Evolutionary conservation across 2,329 filamentous ascomycete species (phyloP).

Genomic region (Claviceps arundinis): DNA sequence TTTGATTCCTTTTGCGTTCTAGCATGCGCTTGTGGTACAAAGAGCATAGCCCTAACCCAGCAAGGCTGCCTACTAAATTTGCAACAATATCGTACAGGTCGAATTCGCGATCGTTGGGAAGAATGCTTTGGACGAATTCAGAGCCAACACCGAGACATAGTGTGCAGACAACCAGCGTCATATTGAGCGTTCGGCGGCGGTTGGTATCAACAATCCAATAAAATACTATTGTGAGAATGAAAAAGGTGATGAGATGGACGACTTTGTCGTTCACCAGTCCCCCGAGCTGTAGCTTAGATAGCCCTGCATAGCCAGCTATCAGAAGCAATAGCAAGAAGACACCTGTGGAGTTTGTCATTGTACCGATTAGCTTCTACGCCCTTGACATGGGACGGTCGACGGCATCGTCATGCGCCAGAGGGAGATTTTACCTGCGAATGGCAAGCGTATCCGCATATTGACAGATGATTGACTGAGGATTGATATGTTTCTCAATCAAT

Average conservation of each 20-base stretch:
- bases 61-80: constrained; percentile 68
- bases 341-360: constrained; percentile 31
- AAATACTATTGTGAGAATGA: constrained; percentile 73
- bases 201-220: constrained; percentile 96
- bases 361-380: constrained; percentile 4
- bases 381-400: not conserved
- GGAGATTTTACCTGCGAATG: constrained; percentile 2
- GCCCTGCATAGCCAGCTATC: constrained; percentile 64
- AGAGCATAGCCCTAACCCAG: constrained; percentile 59
- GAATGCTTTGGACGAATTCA: constrained; percentile 60
- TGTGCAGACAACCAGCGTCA: constrained; percentile 73
- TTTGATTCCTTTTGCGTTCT: constrained; percentile 65
- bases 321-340: constrained; percentile 59
- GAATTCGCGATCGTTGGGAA: constrained; percentile 58
- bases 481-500: not conserved
- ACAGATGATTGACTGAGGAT: not conserved
- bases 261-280: constrained; percentile 71
- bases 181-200: constrained; percentile 69
- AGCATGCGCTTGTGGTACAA: constrained; percentile 97
- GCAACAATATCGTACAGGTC: constrained; percentile 80
- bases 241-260: constrained; percentile 79
- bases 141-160: constrained; percentile 56
- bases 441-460: constrained; percentile 6
- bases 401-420: not conserved
- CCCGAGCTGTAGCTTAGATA: constrained; percentile 48